Evolutionary conservation across 2,329 filamentous ascomycete species (phyloP).

Genomic region (Tolypocladium endophyticum): DNA sequence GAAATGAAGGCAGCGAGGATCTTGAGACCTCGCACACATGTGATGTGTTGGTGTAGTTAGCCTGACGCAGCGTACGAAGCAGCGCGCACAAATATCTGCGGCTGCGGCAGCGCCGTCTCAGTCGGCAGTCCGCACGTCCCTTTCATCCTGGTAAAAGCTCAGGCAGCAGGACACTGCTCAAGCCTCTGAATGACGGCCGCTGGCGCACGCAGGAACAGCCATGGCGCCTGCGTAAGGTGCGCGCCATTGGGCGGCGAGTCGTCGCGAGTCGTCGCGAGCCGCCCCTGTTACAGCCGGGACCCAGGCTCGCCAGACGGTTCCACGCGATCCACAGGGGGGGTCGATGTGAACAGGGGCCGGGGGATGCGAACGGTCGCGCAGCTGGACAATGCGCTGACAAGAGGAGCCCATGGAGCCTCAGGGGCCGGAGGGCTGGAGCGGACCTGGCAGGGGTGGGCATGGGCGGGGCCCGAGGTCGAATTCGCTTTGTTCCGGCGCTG

Average conservation of each 20-base stretch:
- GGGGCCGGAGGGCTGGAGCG: neutral
- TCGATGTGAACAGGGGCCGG: neutral
- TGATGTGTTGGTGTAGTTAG: neutral
- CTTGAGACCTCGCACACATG: neutral
- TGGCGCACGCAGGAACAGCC: neutral
- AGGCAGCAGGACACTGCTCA: neutral
- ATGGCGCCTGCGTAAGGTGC: neutral
- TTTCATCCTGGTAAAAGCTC: neutral
- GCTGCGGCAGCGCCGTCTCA: neutral
- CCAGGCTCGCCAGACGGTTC: neutral
- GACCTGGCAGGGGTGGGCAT: neutral
- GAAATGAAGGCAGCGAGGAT: neutral
- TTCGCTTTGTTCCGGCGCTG: neutral
- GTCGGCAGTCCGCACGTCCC: neutral
- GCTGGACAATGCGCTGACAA: slow-evolving; percentile 6
- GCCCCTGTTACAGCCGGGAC: neutral
- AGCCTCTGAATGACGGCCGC: neutral
- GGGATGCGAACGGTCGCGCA: neutral
- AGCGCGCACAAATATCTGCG: neutral
- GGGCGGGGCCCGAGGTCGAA: neutral
- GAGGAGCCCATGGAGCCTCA: neutral
- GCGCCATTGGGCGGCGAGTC: neutral
- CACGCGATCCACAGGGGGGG: neutral
- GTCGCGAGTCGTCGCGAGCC: neutral
- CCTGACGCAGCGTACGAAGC: neutral